phyloP scores from a whole-genome alignment of 352 stramenopile genomes.

The Globisporangium perplexum region DNA sequence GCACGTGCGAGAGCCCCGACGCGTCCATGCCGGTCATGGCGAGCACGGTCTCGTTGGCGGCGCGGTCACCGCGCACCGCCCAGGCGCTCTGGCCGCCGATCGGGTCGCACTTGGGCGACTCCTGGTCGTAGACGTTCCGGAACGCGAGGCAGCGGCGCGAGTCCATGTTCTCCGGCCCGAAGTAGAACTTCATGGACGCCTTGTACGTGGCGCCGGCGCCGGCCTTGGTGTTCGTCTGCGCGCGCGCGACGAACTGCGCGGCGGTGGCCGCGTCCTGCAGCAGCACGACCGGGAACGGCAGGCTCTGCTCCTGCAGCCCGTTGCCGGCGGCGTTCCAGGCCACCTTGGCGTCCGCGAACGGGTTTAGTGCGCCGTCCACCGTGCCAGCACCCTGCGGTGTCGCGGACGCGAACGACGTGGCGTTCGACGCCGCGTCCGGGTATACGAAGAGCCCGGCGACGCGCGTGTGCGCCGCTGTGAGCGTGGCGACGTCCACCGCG shows the following conservation, averaged over 20 bases:
- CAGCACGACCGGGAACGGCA: conserved; percentile 70
- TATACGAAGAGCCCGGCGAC: conserved; percentile 62
- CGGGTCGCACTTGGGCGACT: conserved; percentile 63
- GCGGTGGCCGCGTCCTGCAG: conserved; percentile 33
- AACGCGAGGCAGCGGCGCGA: conserved; percentile 71
- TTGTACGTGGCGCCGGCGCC: conserved; percentile 51
- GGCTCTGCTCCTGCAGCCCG: conserved; percentile 26
- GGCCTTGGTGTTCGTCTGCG: conserved; percentile 46
- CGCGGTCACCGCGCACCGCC: conserved; percentile 49
- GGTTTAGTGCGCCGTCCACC: conserved; percentile 60
- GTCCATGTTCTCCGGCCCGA: conserved; percentile 66
- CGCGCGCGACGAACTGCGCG: conserved; percentile 41
- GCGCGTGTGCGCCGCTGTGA: conserved; percentile 19
- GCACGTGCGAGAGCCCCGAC: conserved; percentile 58
- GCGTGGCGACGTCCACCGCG: conserved; percentile 35
- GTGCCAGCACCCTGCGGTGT: conserved; percentile 63
- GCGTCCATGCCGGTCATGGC: conserved; percentile 82
- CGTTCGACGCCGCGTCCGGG: conserved; percentile 34
- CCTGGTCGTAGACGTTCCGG: conserved; percentile 64
- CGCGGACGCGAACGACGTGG: conserved; percentile 30
- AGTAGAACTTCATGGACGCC: conserved; percentile 83
- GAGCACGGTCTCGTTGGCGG: conserved; percentile 47
- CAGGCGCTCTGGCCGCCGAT: conserved; percentile 78
- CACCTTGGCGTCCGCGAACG: conserved; percentile 46
- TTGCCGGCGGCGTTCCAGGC: conserved; percentile 63